phyloP scores from a whole-genome alignment of 2,329 filamentous ascomycete genomes.

The Nemania bipapillata region DNA sequence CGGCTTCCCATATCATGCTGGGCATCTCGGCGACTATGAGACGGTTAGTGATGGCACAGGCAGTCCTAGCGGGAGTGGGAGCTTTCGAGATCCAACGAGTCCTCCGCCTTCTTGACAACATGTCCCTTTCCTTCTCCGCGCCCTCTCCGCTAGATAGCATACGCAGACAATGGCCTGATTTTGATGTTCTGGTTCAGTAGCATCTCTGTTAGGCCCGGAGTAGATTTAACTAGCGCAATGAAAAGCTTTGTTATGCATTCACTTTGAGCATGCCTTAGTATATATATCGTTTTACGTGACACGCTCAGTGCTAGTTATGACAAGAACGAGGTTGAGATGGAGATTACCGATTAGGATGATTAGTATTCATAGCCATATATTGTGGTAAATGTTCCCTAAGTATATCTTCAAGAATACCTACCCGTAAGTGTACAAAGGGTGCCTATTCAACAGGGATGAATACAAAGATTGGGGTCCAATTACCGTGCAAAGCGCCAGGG shows the following conservation, averaged over 20 bases:
- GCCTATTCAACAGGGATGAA: neutral
- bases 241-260: constrained; percentile 45
- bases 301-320: constrained; percentile 3
- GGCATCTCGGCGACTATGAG: constrained; percentile 46
- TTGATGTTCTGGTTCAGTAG: constrained; percentile 15
- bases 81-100: constrained; percentile 63
- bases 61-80: constrained; percentile 58
- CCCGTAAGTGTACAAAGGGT: too few relatives aligned
- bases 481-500: neutral
- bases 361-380: too few relatives aligned
- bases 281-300: neutral
- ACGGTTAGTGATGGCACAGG: constrained; percentile 55
- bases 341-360: too few relatives aligned
- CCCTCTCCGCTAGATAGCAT: neutral
- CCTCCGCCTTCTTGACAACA: constrained; percentile 50
- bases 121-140: too few relatives aligned
- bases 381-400: too few relatives aligned
- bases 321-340: too few relatives aligned
- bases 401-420: too few relatives aligned
- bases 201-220: constrained; percentile 24
- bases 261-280: neutral
- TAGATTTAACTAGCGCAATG: constrained; percentile 46
- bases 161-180: constrained; percentile 5
- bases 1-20: constrained; percentile 46
- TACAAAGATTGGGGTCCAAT: neutral